Base-by-base conservation (phyloP, 108 stramenopile genomes). In the Nitzschia inconspicua region DNA sequence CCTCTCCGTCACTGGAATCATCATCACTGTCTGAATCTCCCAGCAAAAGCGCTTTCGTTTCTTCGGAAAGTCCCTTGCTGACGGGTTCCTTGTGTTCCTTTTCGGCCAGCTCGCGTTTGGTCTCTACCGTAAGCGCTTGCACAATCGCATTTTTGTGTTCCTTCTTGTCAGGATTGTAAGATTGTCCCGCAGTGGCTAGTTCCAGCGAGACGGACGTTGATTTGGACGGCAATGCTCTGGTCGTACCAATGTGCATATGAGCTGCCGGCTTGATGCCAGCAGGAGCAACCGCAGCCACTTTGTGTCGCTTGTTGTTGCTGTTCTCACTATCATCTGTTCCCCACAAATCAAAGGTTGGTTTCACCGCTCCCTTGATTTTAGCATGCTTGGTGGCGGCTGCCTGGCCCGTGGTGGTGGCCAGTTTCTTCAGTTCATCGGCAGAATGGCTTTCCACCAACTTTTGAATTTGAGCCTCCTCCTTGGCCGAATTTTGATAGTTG, bases 281-380 rank as follows among this genome's bases (percentile, higher is more conserved):
- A 42, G 41, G 61, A 39, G 28, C 56, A 37, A 56, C 46, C 8
- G 68, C 46, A 8, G 60, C 56, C 18, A 34, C 44, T 28, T 43
- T 30, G 36, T 60, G 66, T 56, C 61, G 55, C 29, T 66, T 75
- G 35, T 43, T 44, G 30, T 31, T 28, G 13, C 20, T 30, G 39
- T 36, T 54, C 39, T 48, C 27, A 56, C 19, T 54, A 32, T 61
- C 60, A 10, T 63, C 57, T 8, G 74, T 70, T 31, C 65, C 85
- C 91, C 91, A 92, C 24, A 93, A 59, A 66, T 93, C 91, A 66
- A 83, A 88, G 3, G 55, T 68, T 14, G 84, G 69, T 41, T 67
- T 66, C 3, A 41, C 42, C 16, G 46, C 22, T 26, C 16, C 39
- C 36, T 73, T 59, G 25, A 39, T 53, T 20, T 42, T 60, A 11